These are phyloP conservation scores for Vaccinium myrtillus DNA, from an alignment of 148 eudicot genomes.

Conservation along the genomic window DNA sequence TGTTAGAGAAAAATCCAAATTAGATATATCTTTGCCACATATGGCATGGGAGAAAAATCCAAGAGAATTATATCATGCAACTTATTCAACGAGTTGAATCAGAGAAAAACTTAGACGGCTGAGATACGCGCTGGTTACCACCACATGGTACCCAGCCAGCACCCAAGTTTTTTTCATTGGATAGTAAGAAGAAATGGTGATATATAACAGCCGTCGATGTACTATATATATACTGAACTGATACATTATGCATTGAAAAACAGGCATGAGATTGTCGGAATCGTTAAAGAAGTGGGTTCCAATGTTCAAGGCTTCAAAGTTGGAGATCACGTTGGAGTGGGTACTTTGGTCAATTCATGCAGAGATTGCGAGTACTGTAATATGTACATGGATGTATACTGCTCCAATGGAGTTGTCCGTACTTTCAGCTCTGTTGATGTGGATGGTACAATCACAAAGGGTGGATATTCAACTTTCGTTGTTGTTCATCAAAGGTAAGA, in stretches of 20 bases:
- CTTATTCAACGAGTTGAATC: too few species aligned
- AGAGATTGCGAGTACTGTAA: constrained; percentile 73
- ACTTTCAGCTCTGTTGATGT: constrained; percentile 59
- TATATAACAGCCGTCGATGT: constrained; percentile 6
- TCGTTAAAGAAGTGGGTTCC: constrained; percentile 66
- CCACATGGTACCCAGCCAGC: too few species aligned
- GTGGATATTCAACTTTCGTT: constrained; percentile 66
- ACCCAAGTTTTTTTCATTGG: too few species aligned
- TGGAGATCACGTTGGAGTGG: constrained; percentile 82
- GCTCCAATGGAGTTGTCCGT: constrained; percentile 51
- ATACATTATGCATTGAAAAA: constrained; percentile 33
- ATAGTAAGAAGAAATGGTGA: too few species aligned
- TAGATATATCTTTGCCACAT: too few species aligned
- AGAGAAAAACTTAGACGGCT: too few species aligned
- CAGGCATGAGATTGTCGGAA: constrained; percentile 88
- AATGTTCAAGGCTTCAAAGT: constrained; percentile 57
- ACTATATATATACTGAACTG: not conserved
- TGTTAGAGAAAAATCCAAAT: too few species aligned
- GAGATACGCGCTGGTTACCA: too few species aligned
- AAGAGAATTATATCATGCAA: too few species aligned
- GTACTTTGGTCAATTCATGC: constrained; percentile 82
- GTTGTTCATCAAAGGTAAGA: constrained; percentile 68
- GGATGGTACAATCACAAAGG: constrained; percentile 72
- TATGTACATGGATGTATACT: constrained; percentile 46
- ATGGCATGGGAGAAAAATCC: too few species aligned